Base-by-base conservation (phyloP, 352 stramenopile genomes). In the Phytophthora litchii region DNA sequence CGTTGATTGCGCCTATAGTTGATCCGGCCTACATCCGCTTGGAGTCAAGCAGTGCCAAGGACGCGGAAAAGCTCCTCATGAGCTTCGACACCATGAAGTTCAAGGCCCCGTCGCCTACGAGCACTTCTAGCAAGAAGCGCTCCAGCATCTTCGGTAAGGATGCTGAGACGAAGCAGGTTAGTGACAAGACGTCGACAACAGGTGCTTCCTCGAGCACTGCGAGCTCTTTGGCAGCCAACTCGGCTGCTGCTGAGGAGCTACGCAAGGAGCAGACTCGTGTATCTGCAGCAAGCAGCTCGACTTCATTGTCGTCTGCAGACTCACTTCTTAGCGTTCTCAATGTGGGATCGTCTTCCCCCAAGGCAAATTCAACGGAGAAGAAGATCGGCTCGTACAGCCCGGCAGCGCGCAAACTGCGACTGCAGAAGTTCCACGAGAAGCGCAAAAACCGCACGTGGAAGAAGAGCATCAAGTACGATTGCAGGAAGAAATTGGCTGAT, bases 391-490 rank as follows among this genome's bases (percentile, higher is more conserved):
- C 95, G 27, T 99, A 99, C 71, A 96, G 94, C 20, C 92, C 94
- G 6, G 86, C 96, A 32, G 94, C 96, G 64, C 83, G 97, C 19
- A 95, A 92, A 46, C 69, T 94, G 27, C 90, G 95, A 13, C 96
- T 99, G 68, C 92, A 96, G 43, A 97, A 97, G 61, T 99, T 99
- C 67, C 97, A 98, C 71, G 89, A 97, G 54, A 99, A 98, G 77
- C 83, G 96, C 52, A 97, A 97, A 70, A 97, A 94, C 61, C 90
- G 97, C 51, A 98, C 98, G 64, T 99, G 95, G 95, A 94, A 97
- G 69, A 99, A 99, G 70, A 96, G 95, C 63, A 99, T 99, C 80
- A 99, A 99, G 78, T 99, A 99, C 74, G 96, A 99, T 74, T 99
- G 97, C 72, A 81, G 97, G 38, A 99, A 99, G 75, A 98, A 98